Percentiles rank a stretch among this genome's conserved stretches.
Evolutionary conservation across 176 grass and related monocot species (phyloP).

Genomic region (Echinochloa phyllopogon): DNA sequence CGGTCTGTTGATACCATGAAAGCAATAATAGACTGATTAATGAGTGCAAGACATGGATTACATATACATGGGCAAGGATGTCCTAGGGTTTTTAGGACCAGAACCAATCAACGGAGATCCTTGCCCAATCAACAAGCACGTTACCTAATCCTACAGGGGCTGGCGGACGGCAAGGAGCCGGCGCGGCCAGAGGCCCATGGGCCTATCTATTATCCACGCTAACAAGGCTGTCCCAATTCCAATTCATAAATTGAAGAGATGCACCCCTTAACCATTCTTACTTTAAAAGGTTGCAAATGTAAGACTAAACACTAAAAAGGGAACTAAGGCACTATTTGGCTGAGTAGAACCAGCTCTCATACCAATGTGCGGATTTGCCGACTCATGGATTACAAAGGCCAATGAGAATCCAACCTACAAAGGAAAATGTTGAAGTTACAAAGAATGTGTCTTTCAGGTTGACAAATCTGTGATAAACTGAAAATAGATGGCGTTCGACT

Average conservation of each 20-base stretch:
- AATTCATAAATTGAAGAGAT: neutral
- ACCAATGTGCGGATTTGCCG: constrained; percentile 97
- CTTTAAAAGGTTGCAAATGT: neutral
- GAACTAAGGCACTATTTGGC: neutral
- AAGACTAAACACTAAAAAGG: neutral
- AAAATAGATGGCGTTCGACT: constrained; percentile 24
- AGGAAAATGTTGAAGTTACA: constrained; percentile 31
- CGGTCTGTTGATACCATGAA: too few relatives aligned
- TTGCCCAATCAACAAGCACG: too few relatives aligned
- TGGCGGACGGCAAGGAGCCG: too few relatives aligned
- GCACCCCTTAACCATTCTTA: neutral
- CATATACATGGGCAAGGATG: too few relatives aligned
- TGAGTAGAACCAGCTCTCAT: neutral
- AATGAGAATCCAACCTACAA: constrained; percentile 87
- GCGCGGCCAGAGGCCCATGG: too few relatives aligned
- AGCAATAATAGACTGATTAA: too few relatives aligned
- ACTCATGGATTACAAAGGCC: constrained; percentile 96
- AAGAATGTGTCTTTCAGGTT: constrained; percentile 1
- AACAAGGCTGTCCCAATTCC: neutral
- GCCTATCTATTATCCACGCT: too few relatives aligned
- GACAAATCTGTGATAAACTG: neutral
- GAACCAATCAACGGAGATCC: too few relatives aligned
- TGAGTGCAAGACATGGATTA: too few relatives aligned
- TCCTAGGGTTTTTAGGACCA: too few relatives aligned
- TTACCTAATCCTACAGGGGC: too few relatives aligned